These are phyloP conservation scores for Hordeum pubiflorum DNA, from an alignment of 202 grass and related monocot genomes.

Conservation along the genomic window DNA sequence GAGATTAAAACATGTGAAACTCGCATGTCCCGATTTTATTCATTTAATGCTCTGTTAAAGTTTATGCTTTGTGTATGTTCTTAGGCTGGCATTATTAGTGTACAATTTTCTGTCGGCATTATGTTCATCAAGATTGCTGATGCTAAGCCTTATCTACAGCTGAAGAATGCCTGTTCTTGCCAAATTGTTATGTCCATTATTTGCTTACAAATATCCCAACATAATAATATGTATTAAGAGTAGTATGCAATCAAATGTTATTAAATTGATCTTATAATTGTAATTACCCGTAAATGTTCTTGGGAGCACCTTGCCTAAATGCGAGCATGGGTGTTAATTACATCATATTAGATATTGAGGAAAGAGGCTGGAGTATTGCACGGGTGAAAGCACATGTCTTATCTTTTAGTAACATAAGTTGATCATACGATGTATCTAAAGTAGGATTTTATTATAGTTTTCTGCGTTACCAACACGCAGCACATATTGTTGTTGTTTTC, in stretches of 20 bases:
- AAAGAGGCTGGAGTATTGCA: background rate
- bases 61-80: background rate
- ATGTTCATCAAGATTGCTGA: background rate
- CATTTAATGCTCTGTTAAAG: background rate
- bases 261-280: slow-evolving; percentile 12
- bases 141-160: background rate
- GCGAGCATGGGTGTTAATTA: background rate
- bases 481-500: too few species aligned
- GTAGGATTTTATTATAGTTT: too few species aligned
- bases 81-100: background rate
- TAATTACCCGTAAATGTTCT: background rate
- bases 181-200: background rate
- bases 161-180: background rate
- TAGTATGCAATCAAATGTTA: background rate
- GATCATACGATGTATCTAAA: too few species aligned
- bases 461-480: too few species aligned
- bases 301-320: background rate
- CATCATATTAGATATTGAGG: background rate
- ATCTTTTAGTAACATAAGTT: too few species aligned
- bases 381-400: too few species aligned
- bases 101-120: slow-evolving; percentile 3
- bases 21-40: background rate
- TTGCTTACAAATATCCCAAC: background rate
- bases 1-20: background rate
- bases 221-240: background rate